Conservation (phyloP, 139 green algal genomes). For the Chlorella ohadii region DNA sequence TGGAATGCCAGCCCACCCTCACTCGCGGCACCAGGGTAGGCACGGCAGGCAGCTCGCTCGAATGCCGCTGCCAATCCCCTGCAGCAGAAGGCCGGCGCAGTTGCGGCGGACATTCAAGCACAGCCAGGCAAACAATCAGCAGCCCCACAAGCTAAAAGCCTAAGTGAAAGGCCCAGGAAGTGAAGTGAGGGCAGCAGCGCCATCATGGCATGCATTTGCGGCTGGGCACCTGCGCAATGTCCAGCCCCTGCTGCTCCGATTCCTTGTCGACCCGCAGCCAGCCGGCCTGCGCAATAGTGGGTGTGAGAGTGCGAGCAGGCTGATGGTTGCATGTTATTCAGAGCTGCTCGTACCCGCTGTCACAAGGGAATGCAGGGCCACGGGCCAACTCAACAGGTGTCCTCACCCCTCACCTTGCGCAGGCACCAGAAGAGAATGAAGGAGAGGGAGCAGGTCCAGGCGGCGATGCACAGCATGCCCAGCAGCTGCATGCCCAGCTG, state of each 20-base stretch:
- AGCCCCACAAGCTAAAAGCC: background rate
- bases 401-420: background rate
- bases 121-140: background rate
- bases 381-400: too few species aligned
- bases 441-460: conserved; percentile 18
- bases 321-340: too few species aligned
- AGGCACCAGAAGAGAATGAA: conserved; percentile 14
- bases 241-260: conserved; percentile 23
- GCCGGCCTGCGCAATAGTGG: background rate
- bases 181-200: too few species aligned
- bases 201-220: background rate
- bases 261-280: conserved; percentile 31
- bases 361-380: too few species aligned
- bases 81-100: background rate
- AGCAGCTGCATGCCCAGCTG: conserved; percentile 52
- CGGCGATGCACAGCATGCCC: conserved; percentile 22
- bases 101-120: background rate
- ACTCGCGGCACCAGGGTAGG: conserved; percentile 5
- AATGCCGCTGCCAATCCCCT: background rate
- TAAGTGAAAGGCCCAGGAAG: too few species aligned
- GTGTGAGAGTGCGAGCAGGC: too few species aligned
- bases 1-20: background rate
- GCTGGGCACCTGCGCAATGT: conserved; percentile 12
- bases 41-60: background rate
- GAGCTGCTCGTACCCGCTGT: too few species aligned